Percentiles rank a stretch among this genome's conserved stretches.
phyloP scores from a whole-genome alignment of 2,329 filamentous ascomycete species.

The Berkeleyomyces basicola region DNA sequence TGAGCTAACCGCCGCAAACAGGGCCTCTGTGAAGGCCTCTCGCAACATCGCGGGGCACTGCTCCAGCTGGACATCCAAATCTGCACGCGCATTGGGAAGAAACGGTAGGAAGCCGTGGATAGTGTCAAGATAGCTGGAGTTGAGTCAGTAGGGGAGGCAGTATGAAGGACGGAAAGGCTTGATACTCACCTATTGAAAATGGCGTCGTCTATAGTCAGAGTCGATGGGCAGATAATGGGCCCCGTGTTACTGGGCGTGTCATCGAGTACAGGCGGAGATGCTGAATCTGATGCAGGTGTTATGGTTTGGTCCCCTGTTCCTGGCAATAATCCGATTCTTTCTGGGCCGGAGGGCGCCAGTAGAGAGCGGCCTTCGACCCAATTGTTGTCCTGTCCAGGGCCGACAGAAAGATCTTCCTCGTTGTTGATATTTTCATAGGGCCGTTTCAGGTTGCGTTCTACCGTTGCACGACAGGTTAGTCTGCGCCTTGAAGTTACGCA shows the following conservation, averaged over 20 bases:
- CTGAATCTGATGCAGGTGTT: too few relatives aligned
- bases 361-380: not conserved
- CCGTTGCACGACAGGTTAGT: not conserved
- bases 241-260: too few relatives aligned
- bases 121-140: conserved; percentile 26
- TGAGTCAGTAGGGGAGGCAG: not conserved
- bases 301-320: too few relatives aligned
- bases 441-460: conserved; percentile 23
- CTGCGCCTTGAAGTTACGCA: not conserved
- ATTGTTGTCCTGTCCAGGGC: not conserved
- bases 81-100: conserved; percentile 38
- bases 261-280: too few relatives aligned
- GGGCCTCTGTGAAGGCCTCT: conserved; percentile 46
- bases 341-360: not conserved
- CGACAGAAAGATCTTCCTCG: conserved; percentile 18
- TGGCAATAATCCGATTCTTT: not conserved
- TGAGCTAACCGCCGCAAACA: conserved; percentile 36
- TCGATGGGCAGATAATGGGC: too few relatives aligned
- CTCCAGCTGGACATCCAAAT: conserved; percentile 38
- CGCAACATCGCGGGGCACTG: conserved; percentile 40
- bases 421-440: conserved; percentile 32
- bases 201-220: too few relatives aligned
- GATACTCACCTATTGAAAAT: too few relatives aligned
- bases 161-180: too few relatives aligned
- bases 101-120: conserved; percentile 54